A percentile compares a stretch with the other conserved stretches of the same genome.
Evolutionary conservation across 1,284 basidiomycete species (phyloP).

Genomic region (Ceratorhiza oryzae-sativae): DNA sequence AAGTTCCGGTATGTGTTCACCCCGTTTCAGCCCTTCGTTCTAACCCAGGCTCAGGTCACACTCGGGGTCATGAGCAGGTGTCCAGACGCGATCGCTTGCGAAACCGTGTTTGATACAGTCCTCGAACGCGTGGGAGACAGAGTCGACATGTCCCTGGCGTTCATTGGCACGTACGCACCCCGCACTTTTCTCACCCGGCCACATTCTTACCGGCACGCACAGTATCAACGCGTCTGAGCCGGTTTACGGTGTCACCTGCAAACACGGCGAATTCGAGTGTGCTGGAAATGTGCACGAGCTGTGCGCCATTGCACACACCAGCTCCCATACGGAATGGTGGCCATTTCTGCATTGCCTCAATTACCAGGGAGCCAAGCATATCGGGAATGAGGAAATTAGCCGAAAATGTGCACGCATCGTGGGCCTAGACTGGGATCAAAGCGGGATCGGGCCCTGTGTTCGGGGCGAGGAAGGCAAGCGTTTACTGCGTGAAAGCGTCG

Average conservation of each 20-base stretch:
- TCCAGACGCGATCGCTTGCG: conserved; percentile 79
- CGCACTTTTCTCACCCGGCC: conserved; percentile 40
- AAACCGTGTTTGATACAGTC: conserved; percentile 77
- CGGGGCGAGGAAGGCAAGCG: conserved; percentile 65
- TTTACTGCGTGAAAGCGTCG: conserved; percentile 67
- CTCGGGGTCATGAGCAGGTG: conserved; percentile 82
- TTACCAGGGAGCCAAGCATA: conserved; percentile 65
- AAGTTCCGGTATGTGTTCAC: conserved; percentile 31
- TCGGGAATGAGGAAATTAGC: conserved; percentile 72
- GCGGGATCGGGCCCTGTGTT: conserved; percentile 65
- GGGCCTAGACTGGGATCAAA: conserved; percentile 71
- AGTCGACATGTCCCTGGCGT: conserved; percentile 72
- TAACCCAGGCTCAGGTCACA: conserved; percentile 47
- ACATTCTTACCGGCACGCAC: not conserved
- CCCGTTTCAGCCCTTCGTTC: not conserved
- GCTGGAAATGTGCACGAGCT: conserved; percentile 88
- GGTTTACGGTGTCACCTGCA: conserved; percentile 75
- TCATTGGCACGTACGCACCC: conserved; percentile 72
- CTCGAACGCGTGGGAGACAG: conserved; percentile 67
- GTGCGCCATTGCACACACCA: conserved; percentile 67
- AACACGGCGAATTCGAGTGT: conserved; percentile 81
- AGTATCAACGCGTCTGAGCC: conserved; percentile 67
- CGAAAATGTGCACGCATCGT: conserved; percentile 68
- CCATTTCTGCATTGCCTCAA: conserved; percentile 78
- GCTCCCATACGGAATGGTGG: conserved; percentile 63